Conservation (phyloP, 495 filamentous ascomycete genomes). For the Aspergillus bertholletiae region DNA sequence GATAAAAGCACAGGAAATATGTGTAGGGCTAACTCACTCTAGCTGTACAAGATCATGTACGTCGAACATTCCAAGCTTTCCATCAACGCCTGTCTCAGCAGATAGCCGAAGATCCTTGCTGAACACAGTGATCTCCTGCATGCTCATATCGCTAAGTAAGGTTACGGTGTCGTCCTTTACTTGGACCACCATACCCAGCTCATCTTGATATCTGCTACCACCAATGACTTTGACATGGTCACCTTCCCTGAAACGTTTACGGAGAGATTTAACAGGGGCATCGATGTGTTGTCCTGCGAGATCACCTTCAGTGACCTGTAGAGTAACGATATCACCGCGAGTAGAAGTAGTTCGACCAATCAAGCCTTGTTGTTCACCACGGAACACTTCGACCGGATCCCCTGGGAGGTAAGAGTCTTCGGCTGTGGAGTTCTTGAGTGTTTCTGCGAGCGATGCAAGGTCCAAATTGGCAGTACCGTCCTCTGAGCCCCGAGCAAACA, state of each 20-base stretch:
- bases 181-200: constrained; percentile 94
- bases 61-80: constrained; percentile 77
- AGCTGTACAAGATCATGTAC: constrained; percentile 93
- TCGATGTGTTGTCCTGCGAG: constrained; percentile 82
- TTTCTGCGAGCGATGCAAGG: constrained; percentile 81
- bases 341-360: constrained; percentile 81
- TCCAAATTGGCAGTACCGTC: constrained; percentile 94
- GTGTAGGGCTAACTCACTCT: constrained; percentile 54
- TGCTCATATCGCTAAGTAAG: constrained; percentile 82
- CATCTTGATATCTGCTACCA: constrained; percentile 86
- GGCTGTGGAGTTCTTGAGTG: constrained; percentile 71
- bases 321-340: constrained; percentile 86
- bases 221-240: constrained; percentile 99
- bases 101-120: constrained; percentile 94
- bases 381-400: constrained; percentile 91
- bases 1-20: constrained; percentile 7
- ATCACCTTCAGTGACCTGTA: constrained; percentile 81
- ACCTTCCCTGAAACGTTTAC: constrained; percentile 88
- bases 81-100: constrained; percentile 79
- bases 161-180: constrained; percentile 90
- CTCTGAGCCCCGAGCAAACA: constrained; percentile 81
- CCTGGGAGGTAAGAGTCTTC: constrained; percentile 83
- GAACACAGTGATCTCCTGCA: constrained; percentile 94
- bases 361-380: constrained; percentile 93
- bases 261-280: constrained; percentile 85